These are phyloP conservation scores for Teunomyces panamensis DNA, from an alignment of 805 yeast species.

Conservation along the genomic window DNA sequence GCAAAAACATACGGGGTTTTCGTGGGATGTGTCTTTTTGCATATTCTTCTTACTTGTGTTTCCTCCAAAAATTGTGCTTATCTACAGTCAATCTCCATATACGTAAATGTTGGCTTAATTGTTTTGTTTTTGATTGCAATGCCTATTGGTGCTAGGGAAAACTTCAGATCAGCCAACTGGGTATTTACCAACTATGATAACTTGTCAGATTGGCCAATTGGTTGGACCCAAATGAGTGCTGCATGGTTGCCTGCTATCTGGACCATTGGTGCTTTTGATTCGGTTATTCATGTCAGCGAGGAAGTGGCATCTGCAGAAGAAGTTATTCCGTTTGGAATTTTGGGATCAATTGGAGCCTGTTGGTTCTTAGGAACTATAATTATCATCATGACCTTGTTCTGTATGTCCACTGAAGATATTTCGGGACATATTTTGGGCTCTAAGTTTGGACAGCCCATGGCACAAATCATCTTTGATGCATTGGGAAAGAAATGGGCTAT, in stretches of 20 bases:
- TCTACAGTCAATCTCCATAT: conserved; percentile 58
- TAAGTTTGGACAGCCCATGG: conserved; percentile 59
- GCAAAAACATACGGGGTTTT: conserved; percentile 63
- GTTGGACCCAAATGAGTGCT: conserved; percentile 52
- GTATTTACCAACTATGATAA: conserved; percentile 56
- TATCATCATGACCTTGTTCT: conserved; percentile 51
- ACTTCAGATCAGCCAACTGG: conserved; percentile 39
- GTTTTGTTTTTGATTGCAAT: conserved; percentile 58
- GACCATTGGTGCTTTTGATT: conserved; percentile 74
- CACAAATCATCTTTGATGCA: conserved; percentile 60
- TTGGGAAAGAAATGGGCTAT: conserved; percentile 65
- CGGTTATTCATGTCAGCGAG: conserved; percentile 70
- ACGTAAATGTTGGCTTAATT: conserved; percentile 51
- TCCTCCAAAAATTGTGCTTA: conserved; percentile 57
- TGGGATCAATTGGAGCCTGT: conserved; percentile 55
- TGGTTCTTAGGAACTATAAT: conserved; percentile 58
- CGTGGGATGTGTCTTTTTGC: conserved; percentile 55
- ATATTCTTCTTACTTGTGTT: conserved; percentile 50
- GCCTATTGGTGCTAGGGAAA: conserved; percentile 52
- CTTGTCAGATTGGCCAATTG: conserved; percentile 53
- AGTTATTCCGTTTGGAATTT: conserved; percentile 65
- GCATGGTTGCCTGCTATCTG: conserved; percentile 70
- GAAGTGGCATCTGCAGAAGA: conserved; percentile 62
- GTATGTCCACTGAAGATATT: conserved; percentile 47
- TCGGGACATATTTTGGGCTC: conserved; percentile 36